Percentiles rank a stretch among this genome's conserved stretches.
Evolutionary conservation across 139 green algal genomes (phyloP).

Genomic region (Diplosphaera chodatii): DNA sequence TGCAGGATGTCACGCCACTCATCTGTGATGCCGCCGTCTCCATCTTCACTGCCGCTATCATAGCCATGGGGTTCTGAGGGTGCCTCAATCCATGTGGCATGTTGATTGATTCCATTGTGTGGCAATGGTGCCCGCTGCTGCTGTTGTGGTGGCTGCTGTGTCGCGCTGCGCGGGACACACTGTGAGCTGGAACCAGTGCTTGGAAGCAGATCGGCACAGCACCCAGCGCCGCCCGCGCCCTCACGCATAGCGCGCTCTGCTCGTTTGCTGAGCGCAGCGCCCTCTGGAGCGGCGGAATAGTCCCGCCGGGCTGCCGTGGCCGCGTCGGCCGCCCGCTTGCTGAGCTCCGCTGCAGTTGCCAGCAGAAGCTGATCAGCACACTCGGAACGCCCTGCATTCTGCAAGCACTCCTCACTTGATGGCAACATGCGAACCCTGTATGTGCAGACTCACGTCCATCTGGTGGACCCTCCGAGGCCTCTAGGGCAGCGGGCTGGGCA

Average conservation of each 20-base stretch:
- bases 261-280: slow-evolving; percentile 17
- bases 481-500: neutral
- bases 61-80: too few species aligned
- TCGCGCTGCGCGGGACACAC: neutral
- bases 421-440: too few species aligned
- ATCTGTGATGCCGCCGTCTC: neutral
- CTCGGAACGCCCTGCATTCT: too few species aligned
- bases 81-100: too few species aligned
- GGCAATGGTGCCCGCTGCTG: too few species aligned
- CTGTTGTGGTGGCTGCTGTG: neutral
- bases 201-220: too few species aligned
- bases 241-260: slow-evolving; percentile 10
- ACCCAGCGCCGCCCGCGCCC: neutral
- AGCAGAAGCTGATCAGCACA: too few species aligned
- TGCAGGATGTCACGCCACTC: neutral
- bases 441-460: too few species aligned
- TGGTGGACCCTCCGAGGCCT: too few species aligned
- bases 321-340: neutral
- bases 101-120: too few species aligned
- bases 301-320: slow-evolving; percentile 7
- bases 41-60: neutral
- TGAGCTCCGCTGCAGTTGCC: neutral
- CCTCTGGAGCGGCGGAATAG: slow-evolving; percentile 11
- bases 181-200: too few species aligned
- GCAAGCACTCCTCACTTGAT: too few species aligned